phyloP scores from a whole-genome alignment of 1,284 basidiomycete genomes.

The Marasmius sp. region DNA sequence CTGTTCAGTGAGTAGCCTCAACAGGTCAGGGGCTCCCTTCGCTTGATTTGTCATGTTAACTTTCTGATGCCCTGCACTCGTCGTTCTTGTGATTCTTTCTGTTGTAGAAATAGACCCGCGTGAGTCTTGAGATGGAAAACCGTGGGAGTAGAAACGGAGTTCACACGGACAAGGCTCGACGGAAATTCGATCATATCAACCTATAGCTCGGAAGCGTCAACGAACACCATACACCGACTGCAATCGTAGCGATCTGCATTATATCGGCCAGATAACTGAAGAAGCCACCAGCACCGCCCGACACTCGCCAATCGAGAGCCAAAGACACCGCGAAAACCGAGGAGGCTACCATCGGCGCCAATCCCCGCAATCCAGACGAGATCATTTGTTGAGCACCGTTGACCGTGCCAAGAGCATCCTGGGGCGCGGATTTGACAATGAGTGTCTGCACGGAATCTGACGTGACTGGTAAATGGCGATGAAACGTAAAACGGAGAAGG shows the following conservation, averaged over 20 bases:
- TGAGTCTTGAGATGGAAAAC: no score
- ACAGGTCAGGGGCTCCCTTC: no score
- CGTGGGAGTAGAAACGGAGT: no score
- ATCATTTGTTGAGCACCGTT: constrained; percentile 22
- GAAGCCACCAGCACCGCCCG: not conserved
- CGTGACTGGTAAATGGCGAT: not conserved
- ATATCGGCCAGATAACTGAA: constrained; percentile 5
- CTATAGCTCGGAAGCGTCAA: constrained; percentile 4
- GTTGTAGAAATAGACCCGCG: no score
- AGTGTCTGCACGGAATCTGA: constrained; percentile 6
- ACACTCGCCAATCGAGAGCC: constrained; percentile 1
- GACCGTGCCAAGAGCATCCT: constrained; percentile 17
- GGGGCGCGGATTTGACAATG: constrained; percentile 9
- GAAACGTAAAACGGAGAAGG: not conserved
- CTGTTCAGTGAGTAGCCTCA: no score
- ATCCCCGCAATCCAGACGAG: constrained; percentile 10
- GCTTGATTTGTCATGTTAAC: no score
- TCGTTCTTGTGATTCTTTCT: no score
- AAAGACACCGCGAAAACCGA: constrained; percentile 8
- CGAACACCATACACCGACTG: constrained; percentile 3
- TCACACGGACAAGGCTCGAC: no score
- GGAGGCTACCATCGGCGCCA: constrained; percentile 10
- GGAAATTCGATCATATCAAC: no score
- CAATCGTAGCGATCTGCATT: constrained; percentile 1
- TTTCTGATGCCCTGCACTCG: no score